Evolutionary conservation across 352 stramenopile genomes (phyloP).

Genomic region (Phytophthora pluvialis): DNA sequence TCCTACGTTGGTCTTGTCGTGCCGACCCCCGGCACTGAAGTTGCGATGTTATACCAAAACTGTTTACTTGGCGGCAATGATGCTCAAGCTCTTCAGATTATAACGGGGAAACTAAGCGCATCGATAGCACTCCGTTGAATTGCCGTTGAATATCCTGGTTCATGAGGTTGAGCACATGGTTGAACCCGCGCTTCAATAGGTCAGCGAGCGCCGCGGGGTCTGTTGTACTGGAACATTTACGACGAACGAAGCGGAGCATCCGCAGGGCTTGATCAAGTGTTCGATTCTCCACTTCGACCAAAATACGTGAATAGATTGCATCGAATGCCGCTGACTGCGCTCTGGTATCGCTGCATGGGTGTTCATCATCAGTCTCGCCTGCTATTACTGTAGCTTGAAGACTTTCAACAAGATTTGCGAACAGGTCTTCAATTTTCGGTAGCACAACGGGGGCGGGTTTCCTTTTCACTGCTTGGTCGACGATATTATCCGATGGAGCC

Average conservation of each 20-base stretch:
- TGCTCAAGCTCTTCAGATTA: neutral
- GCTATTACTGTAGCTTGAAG: constrained; percentile 11
- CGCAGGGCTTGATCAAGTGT: constrained; percentile 60
- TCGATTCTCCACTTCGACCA: constrained; percentile 70
- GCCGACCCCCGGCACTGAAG: too few relatives aligned
- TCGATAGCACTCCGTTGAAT: constrained; percentile 56
- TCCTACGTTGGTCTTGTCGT: neutral
- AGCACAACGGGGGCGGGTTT: constrained; percentile 18
- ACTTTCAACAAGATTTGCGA: constrained; percentile 35
- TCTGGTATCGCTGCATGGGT: neutral
- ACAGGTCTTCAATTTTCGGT: constrained; percentile 65
- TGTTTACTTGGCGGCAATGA: too few relatives aligned
- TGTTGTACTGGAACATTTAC: constrained; percentile 53
- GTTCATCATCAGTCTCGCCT: constrained; percentile 5
- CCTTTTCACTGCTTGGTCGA: constrained; percentile 18
- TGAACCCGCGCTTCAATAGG: constrained; percentile 50
- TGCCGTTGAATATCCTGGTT: constrained; percentile 58
- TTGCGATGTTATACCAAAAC: too few relatives aligned
- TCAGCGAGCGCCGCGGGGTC: neutral
- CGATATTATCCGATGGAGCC: constrained; percentile 1
- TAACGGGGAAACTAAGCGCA: constrained; percentile 48
- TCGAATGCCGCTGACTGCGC: constrained; percentile 54
- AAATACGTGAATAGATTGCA: constrained; percentile 75
- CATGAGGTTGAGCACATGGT: constrained; percentile 65
- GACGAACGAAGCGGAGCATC: constrained; percentile 77